Base-by-base conservation (phyloP, 2,329 filamentous ascomycete species). In the Grosmannia huntii region DNA sequence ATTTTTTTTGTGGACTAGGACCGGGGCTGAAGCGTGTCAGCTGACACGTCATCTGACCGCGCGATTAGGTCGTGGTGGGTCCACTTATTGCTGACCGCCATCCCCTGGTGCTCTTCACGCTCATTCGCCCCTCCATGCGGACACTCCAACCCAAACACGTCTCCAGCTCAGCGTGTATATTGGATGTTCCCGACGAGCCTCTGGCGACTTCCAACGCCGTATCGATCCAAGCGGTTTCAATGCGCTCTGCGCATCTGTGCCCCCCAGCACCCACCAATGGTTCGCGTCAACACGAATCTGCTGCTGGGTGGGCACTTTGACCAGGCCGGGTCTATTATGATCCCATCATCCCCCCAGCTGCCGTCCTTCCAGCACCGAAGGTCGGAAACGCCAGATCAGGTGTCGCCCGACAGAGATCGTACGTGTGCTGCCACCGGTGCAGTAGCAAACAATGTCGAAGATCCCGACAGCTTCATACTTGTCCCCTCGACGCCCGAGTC, bases 241-340 rank as follows among this genome's bases (percentile, higher is more conserved):
- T 76, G 77, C 75, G 76, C 75, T 63, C 62, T 72, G 74, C 75
- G 76, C 75, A 72, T 58, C 66, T 67, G 67, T 53, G 53, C 65
- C 60, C 64, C 68, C 59, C 68, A 57, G 60, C 65, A 61, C 57
- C 56, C 59, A 55, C 64, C 56, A 51, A 71, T 72, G 69, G 66
- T 70, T 62, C 63, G 69, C 58, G 61, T 67, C 46, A 49, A 61
- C 16, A 56, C 53, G 12, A 54, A 23, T 10, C 19, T 54, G 28
- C 41, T 57, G 28, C 36, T 31, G 31, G 38, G 33, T 7, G 53
- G 53, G 14, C 49, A 23, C 31, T 53, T n/a, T n/a, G 23, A 16
- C 41, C 23, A 16, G 16, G 10, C 25, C 3, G 36, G 36, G 46
- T 21, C 31, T 25, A 57, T 61, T 23, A 33, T 60, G 7, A 38